Base-by-base conservation (phyloP, 495 filamentous ascomycete species). In the Chaetomidium leptoderma region DNA sequence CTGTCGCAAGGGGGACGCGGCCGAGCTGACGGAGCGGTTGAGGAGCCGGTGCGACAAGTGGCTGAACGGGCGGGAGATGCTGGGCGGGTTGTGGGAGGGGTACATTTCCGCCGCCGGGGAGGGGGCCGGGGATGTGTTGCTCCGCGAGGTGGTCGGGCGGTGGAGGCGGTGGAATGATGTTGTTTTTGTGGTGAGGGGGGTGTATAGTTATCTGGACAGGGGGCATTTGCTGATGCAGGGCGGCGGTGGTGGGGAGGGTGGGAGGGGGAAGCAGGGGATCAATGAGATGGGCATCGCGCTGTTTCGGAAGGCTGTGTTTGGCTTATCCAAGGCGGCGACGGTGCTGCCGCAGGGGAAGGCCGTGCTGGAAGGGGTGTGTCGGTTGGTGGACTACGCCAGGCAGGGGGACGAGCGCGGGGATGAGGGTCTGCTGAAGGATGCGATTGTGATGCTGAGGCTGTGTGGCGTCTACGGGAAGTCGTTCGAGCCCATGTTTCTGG, bases 151-250 rank as follows among this genome's bases (percentile, higher is more conserved):
- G 24, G 73, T 89, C 46, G 76, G 76, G 29, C 77, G 83, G 40
- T 98, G 92, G 93, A 76, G 75, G 33, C 76, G 77, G 52, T 98
- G 93, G 93, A 85, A 83, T 60, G 70, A 77, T 55, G 89, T 91
- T 72, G 70, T 93, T 72, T 85, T 89, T 80, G 47, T 81, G 19
- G 78, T 98, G 50, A 81, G 90, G 54, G 90, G 84, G 58, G 86
- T 96, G 30, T 97, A 96, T 75, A 92, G 88, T 66, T 97, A 91
- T 61, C 78, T 98, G 53, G 92, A 98, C 65, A 84, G 93, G 57
- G 89, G 90, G 5, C 96, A 89, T 67, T 81, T 98, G 21, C 75
- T 96, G 24, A n/a, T 47, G 17, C 29, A 33, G n/a, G n/a, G 40
- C 35, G 14, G 19, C n/a, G 47, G 45, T 8, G 37, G 33, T 2